Base-by-base conservation (phyloP, 257 asterid species). In the Ligustrum vulgare region DNA sequence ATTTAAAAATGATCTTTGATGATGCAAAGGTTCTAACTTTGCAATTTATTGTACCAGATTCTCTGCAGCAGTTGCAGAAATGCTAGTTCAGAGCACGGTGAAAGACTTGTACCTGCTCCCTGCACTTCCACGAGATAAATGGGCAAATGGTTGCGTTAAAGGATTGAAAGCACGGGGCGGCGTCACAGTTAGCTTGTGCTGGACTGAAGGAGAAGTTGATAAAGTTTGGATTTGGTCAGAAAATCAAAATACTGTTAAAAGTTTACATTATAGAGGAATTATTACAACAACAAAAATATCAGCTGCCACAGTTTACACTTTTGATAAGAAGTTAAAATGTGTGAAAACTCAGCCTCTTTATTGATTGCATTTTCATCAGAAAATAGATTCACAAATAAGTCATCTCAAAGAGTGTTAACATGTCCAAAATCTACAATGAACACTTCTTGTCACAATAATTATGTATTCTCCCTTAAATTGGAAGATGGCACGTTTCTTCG, bases 21-120 rank as follows among this genome's bases (percentile, higher is more conserved):
- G 6, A 34, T 4, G 4, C 37, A 34, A 4, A 34, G 45, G 45
- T 39, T 39, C 31, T 35, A 34, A 35, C 67, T 72, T 51, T 74
- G 51, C 66, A 4, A 60, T 4, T 41, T 35, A 12, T 43, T 8
- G 65, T 71, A 15, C 51, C 86, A 92, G 97, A 62, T 92, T 92
- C 75, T 72, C 94, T 4, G 90, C 97, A 72, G 93, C 94, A 74
- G 68, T 89, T 70, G 92, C 97, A 16, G 97, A 90, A 88, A 92
- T 90, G 92, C 89, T 92, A 6, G 91, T 89, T 3, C 96, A 92
- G 77, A 92, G 97, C 90, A 88, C 89, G 56, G 65, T 83, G 74
- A 84, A 85, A 25, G 94, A 90, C 81, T 39, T 90, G 71, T 73
- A 89, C 84, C 75, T 92, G 72, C 96, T 92, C 8, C 97, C 96